Conservation (phyloP, 495 filamentous ascomycete species). For the Talaromyces borbonicus region DNA sequence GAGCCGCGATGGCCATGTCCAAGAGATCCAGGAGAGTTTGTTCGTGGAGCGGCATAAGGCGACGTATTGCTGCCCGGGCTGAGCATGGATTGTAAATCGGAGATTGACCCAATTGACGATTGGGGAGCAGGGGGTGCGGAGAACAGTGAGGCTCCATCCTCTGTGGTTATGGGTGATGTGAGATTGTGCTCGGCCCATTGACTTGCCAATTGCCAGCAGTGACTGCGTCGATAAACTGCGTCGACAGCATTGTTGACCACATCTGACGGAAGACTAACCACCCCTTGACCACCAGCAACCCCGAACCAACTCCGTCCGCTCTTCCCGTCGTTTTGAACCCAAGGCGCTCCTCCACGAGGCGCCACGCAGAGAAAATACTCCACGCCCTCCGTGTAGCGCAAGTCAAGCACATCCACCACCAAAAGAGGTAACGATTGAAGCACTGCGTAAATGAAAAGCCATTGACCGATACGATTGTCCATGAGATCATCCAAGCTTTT, state of each 20-base stretch:
- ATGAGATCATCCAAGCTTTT: conserved; percentile 61
- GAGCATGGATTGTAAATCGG: conserved; percentile 23
- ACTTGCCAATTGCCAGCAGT: conserved; percentile 83
- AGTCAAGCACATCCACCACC: conserved; percentile 73
- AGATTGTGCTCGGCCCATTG: conserved; percentile 51
- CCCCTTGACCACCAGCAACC: conserved; percentile 55
- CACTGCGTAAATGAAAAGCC: conserved; percentile 90
- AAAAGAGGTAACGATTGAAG: conserved; percentile 85
- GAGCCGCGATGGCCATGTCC: conserved; percentile 29
- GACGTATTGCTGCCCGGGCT: conserved; percentile 22
- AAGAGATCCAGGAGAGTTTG: conserved; percentile 27
- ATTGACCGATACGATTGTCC: conserved; percentile 75
- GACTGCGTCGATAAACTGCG: conserved; percentile 78
- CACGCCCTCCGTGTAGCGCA: conserved; percentile 68
- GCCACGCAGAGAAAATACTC: conserved; percentile 97
- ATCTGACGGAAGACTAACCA: conserved; percentile 71
- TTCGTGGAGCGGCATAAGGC: conserved; percentile 33
- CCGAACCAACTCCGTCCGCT: conserved; percentile 70
- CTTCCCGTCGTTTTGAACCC: conserved; percentile 64
- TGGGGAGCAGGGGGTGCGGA: conserved; percentile 34
- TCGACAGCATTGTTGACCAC: conserved; percentile 83
- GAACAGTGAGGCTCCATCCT: conserved; percentile 31
- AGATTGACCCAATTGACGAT: conserved; percentile 32
- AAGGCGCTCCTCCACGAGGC: conserved; percentile 71
- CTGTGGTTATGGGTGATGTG: conserved; percentile 27